Evolutionary conservation across 2,329 filamentous ascomycete species (phyloP).

Genomic region (Trichoderma polysporum): DNA sequence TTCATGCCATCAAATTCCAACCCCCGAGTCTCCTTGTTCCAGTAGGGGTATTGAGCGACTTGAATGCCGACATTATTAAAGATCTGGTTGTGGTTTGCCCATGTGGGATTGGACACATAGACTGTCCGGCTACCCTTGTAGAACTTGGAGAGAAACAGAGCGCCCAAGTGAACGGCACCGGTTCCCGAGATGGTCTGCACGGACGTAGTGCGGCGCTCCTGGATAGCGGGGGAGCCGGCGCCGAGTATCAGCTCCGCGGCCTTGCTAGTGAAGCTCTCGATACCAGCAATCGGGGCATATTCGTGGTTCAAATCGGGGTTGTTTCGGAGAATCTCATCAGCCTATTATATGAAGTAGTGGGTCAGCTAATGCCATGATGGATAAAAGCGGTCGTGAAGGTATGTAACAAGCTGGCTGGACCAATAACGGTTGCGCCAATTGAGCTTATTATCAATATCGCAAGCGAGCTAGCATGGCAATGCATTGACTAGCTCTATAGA

Average conservation of each 20-base stretch:
- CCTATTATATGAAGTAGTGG: constrained; percentile 51
- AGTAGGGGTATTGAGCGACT: constrained; percentile 88
- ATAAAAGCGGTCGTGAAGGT: neutral
- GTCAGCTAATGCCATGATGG: constrained; percentile 8
- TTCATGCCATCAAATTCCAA: constrained; percentile 93
- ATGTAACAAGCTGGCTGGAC: neutral
- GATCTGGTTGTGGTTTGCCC: constrained; percentile 99
- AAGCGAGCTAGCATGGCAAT: constrained; percentile 2
- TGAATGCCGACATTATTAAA: constrained; percentile 84
- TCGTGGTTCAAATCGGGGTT: constrained; percentile 95
- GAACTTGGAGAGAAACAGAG: constrained; percentile 91
- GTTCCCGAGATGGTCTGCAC: constrained; percentile 97
- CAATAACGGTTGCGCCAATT: constrained; percentile 15
- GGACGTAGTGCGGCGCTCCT: constrained; percentile 76
- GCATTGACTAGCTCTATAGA: neutral
- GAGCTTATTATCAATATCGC: constrained; percentile 7
- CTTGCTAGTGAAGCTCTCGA: constrained; percentile 80
- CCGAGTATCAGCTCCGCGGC: constrained; percentile 90
- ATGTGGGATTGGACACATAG: constrained; percentile 93
- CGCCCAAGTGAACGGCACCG: constrained; percentile 89
- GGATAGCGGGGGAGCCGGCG: constrained; percentile 73
- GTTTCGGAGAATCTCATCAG: constrained; percentile 82
- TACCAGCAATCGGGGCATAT: constrained; percentile 93
- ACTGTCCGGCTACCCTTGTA: constrained; percentile 72
- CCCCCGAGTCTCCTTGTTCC: constrained; percentile 81